Evolutionary conservation across 1,284 basidiomycete genomes (phyloP).

Genomic region (Calocybe gambosa): DNA sequence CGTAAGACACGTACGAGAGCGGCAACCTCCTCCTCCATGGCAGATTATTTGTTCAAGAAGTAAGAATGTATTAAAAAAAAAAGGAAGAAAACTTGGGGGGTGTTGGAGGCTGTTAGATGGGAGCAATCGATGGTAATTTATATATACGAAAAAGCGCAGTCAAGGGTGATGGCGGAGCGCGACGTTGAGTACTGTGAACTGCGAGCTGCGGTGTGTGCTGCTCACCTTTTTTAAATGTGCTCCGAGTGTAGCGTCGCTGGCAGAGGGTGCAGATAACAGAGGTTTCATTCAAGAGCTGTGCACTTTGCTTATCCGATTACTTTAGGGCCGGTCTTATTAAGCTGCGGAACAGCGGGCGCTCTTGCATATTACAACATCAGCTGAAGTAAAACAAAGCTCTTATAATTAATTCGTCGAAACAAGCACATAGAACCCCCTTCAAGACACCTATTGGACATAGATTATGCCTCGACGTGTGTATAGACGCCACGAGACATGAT

Average conservation of each 20-base stretch:
- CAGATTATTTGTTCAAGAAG: constrained; percentile 23
- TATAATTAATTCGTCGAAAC: no score
- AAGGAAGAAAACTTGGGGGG: constrained; percentile 3
- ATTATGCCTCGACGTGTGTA: not conserved
- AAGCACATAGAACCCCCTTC: no score
- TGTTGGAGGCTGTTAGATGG: constrained; percentile 15
- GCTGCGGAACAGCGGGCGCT: constrained; percentile 2
- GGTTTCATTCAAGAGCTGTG: not conserved
- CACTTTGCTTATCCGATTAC: constrained; percentile 18
- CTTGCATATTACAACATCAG: not conserved
- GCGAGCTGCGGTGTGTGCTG: constrained; percentile 14
- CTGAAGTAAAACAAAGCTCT: no score
- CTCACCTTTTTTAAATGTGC: constrained; percentile 15
- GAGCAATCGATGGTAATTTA: constrained; percentile 11
- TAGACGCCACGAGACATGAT: no score
- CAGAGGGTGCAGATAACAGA: constrained; percentile 13
- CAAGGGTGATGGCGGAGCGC: constrained; percentile 1
- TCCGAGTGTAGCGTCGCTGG: constrained; percentile 16
- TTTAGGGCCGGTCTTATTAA: constrained; percentile 16
- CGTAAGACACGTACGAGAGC: constrained; percentile 36
- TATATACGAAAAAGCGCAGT: constrained; percentile 15
- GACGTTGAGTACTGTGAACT: constrained; percentile 7
- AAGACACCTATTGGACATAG: no score
- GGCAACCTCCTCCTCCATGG: constrained; percentile 45
- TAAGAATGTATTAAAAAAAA: constrained; percentile 16